phyloP scores from a whole-genome alignment of 495 filamentous ascomycete species.

The Aspergillus avenaceus region DNA sequence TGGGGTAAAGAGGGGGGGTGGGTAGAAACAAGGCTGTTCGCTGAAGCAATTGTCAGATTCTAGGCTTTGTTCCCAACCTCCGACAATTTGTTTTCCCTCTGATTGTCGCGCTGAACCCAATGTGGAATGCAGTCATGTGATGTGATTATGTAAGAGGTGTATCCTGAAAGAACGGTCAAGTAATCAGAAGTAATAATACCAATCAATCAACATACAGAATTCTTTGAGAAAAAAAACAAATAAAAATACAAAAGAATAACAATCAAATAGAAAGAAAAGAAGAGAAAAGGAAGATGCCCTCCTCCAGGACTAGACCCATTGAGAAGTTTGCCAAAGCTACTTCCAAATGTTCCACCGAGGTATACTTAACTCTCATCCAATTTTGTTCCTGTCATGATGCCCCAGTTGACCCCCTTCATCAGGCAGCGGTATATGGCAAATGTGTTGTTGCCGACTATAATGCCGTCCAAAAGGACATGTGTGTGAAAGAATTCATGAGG shows the following conservation, averaged over 20 bases:
- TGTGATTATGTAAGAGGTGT: slow-evolving; percentile 12
- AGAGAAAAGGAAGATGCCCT: slow-evolving; percentile 9
- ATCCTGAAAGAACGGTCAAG: neutral
- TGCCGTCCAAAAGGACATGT: slow-evolving; percentile 87
- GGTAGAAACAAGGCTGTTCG: neutral
- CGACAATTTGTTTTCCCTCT: slow-evolving; percentile 13
- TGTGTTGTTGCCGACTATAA: slow-evolving; percentile 91
- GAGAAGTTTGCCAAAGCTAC: slow-evolving; percentile 82
- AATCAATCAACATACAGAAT: too few relatives aligned
- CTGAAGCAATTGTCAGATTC: neutral
- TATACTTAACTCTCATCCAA: slow-evolving; percentile 29
- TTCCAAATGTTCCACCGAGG: slow-evolving; percentile 79
- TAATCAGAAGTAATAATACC: too few relatives aligned
- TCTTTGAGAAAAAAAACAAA: too few relatives aligned
- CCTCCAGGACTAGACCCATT: slow-evolving; percentile 59
- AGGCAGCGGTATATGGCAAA: slow-evolving; percentile 87
- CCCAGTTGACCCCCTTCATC: slow-evolving; percentile 11
- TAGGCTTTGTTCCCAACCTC: slow-evolving; percentile 3
- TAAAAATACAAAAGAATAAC: too few relatives aligned
- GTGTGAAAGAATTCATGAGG: slow-evolving; percentile 75
- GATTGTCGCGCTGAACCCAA: slow-evolving; percentile 15
- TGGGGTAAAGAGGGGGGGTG: too few relatives aligned
- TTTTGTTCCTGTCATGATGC: neutral
- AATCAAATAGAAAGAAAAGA: neutral
- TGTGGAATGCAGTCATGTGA: slow-evolving; percentile 17